Percentiles rank a stretch among this genome's conserved stretches.
Conservation (phyloP, 257 asterid genomes). For the Agastache rugosa region DNA sequence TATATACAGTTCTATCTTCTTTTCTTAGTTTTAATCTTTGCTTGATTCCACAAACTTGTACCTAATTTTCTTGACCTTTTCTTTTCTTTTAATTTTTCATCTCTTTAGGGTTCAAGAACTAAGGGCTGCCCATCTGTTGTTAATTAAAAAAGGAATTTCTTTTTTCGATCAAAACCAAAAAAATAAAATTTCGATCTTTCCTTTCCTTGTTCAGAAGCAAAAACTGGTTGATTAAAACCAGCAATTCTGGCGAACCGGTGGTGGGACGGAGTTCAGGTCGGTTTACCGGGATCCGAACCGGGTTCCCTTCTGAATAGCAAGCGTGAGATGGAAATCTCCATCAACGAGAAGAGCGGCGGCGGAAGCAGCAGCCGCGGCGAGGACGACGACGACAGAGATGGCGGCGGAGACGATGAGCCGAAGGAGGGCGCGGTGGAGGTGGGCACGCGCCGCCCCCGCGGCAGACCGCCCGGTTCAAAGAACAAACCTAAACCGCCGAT, state of each 20-base stretch:
- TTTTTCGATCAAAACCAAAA: background rate
- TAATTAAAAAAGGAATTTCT: background rate
- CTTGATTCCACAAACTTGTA: constrained; percentile 41
- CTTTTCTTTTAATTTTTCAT: background rate
- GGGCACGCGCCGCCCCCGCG: constrained; percentile 49
- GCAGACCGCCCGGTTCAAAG: constrained; percentile 54
- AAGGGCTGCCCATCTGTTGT: background rate
- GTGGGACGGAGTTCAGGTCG: constrained; percentile 53
- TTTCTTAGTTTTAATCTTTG: constrained; percentile 23
- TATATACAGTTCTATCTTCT: constrained; percentile 7
- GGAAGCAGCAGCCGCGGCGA: constrained; percentile 44
- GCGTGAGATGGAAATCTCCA: constrained; percentile 41
- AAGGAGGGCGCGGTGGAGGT: constrained; percentile 53
- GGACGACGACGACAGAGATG: constrained; percentile 38
- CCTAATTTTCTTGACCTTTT: constrained; percentile 35
- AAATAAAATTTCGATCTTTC: background rate
- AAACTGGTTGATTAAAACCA: background rate
- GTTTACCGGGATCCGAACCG: constrained; percentile 46
- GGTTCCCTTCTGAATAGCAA: constrained; percentile 34
- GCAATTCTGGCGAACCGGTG: constrained; percentile 47
- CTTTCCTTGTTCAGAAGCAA: background rate
- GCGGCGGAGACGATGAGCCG: constrained; percentile 40
- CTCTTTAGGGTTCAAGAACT: constrained; percentile 32
- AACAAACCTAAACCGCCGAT: constrained; percentile 56
- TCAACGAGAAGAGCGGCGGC: constrained; percentile 45